phyloP scores from a whole-genome alignment of 179 eudicot species.

The Beta corolliflora region DNA sequence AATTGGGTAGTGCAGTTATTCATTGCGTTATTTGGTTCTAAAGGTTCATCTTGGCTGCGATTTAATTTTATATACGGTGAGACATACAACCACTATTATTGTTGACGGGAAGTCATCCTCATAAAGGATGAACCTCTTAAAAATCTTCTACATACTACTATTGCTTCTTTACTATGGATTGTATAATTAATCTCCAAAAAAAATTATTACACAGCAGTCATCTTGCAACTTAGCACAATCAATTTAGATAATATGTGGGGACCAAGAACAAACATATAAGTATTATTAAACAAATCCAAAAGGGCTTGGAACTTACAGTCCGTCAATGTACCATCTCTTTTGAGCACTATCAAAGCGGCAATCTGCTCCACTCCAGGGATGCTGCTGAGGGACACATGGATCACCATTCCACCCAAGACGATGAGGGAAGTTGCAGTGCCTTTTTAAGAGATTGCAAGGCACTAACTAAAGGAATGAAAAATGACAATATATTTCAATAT shows the following conservation, averaged over 20 bases:
- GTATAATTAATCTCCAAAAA: background rate
- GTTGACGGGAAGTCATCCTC: background rate
- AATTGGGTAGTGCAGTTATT: background rate
- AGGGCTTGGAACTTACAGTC: constrained; percentile 64
- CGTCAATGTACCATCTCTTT: constrained; percentile 86
- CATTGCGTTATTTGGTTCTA: background rate
- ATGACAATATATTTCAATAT: constrained; percentile 1
- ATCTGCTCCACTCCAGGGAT: constrained; percentile 97
- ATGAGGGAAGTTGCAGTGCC: constrained; percentile 84
- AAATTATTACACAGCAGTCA: background rate
- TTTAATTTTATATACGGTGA: background rate
- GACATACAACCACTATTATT: background rate
- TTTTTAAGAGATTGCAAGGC: constrained; percentile 73
- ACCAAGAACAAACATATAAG: background rate
- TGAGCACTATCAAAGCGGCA: constrained; percentile 65
- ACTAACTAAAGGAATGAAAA: constrained; percentile 49
- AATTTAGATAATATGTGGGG: constrained; percentile 9
- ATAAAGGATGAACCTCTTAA: background rate
- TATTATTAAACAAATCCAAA: background rate
- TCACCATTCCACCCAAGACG: constrained; percentile 99
- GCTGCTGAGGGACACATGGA: constrained; percentile 99
- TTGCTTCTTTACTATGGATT: background rate
- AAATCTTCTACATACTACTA: background rate
- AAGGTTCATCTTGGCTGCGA: background rate
- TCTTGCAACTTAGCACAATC: background rate